These are phyloP conservation scores for Rosellinia necatrix DNA, from an alignment of 2,329 filamentous ascomycete species.

Conservation along the genomic window DNA sequence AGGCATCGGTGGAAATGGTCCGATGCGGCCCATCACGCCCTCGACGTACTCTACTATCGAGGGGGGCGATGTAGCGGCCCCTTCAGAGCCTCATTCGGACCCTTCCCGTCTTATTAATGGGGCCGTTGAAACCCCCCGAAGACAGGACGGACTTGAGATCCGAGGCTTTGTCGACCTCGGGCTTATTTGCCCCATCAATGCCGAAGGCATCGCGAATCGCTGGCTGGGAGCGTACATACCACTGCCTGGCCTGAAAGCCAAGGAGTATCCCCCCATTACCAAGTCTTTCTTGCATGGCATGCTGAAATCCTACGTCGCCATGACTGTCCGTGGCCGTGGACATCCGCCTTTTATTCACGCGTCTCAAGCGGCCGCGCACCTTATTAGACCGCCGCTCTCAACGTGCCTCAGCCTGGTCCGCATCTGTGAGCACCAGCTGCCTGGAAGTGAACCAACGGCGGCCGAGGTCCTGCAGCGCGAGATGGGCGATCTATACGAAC, in stretches of 20 bases:
- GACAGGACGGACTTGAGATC: conserved; percentile 2
- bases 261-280: conserved; percentile 46
- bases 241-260: conserved; percentile 47
- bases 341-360: conserved; percentile 52
- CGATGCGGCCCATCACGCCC: not conserved
- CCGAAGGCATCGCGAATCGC: conserved; percentile 52
- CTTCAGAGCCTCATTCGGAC: conserved; percentile 1
- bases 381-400: conserved; percentile 42
- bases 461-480: conserved; percentile 46
- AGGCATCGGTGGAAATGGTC: not conserved
- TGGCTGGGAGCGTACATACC: conserved; percentile 56
- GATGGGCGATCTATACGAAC: conserved; percentile 47
- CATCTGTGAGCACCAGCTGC: conserved; percentile 44
- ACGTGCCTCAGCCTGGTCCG: conserved; percentile 49
- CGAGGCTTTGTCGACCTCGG: conserved; percentile 44
- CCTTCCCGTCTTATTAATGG: not conserved
- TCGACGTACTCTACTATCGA: not conserved
- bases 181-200: conserved; percentile 52
- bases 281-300: conserved; percentile 47
- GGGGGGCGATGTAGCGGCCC: not conserved
- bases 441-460: conserved; percentile 41
- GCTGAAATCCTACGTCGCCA: conserved; percentile 50
- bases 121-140: not conserved
- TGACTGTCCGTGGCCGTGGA: conserved; percentile 43
- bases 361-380: conserved; percentile 39